These are phyloP conservation scores for Dittrichia graveolens DNA, from an alignment of 129 eudicot species.

Conservation along the genomic window DNA sequence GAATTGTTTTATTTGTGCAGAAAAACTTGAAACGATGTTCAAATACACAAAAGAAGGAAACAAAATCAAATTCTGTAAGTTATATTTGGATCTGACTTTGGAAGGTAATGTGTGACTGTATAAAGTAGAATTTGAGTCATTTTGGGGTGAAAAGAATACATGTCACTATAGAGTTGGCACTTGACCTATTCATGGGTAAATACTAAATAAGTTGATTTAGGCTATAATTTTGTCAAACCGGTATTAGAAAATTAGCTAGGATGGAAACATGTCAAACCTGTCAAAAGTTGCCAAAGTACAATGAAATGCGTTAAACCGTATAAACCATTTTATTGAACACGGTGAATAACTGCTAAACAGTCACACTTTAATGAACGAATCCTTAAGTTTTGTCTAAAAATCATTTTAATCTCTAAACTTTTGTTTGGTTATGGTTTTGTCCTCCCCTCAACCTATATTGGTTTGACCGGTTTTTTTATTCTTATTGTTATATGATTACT, in stretches of 20 bases:
- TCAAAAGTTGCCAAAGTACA: neutral
- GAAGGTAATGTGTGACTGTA: neutral
- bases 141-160: neutral
- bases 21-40: conserved; percentile 1
- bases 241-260: neutral
- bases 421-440: no score
- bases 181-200: neutral
- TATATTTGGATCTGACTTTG: neutral
- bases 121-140: neutral
- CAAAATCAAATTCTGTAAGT: neutral
- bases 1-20: neutral
- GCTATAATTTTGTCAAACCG: neutral
- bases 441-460: no score
- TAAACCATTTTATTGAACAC: neutral
- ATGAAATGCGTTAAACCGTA: neutral
- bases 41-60: neutral
- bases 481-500: no score
- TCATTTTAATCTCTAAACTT: no score
- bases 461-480: no score
- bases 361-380: no score
- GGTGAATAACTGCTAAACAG: no score
- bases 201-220: neutral
- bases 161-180: neutral
- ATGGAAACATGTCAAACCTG: neutral
- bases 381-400: no score